A percentile compares a stretch with the other conserved stretches of the same genome.
Conservation (phyloP, 805 yeast species). For the Metschnikowia dekortorum region DNA sequence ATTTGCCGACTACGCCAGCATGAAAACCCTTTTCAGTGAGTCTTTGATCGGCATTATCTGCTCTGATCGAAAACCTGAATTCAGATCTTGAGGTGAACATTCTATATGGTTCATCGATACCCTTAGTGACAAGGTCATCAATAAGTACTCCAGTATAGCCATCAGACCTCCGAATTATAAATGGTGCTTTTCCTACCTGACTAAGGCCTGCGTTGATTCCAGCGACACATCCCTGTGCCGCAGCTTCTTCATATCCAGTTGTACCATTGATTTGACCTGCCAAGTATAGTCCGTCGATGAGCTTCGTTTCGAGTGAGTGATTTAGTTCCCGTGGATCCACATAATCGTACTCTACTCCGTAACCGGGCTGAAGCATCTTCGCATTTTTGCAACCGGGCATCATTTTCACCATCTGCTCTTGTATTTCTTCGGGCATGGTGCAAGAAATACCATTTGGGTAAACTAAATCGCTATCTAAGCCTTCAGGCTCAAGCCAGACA, state of each 20-base stretch:
- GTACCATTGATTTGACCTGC: slow-evolving; percentile 99
- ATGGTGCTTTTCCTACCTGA: slow-evolving; percentile 32
- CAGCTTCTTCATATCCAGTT: slow-evolving; percentile 98
- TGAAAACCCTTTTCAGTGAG: slow-evolving; percentile 65
- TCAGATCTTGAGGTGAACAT: slow-evolving; percentile 98
- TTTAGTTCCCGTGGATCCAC: slow-evolving; percentile 87
- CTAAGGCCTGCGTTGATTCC: slow-evolving; percentile 90
- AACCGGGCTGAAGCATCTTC: slow-evolving; percentile 89
- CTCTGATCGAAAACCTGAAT: slow-evolving; percentile 81
- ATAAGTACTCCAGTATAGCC: slow-evolving; percentile 90
- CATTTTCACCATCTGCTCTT: slow-evolving; percentile 63
- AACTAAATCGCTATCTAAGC: slow-evolving; percentile 76
- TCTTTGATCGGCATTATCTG: slow-evolving; percentile 91
- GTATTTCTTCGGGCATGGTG: slow-evolving; percentile 95
- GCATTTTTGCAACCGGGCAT: slow-evolving; percentile 89
- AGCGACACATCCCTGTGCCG: slow-evolving; percentile 92
- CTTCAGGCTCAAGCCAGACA: slow-evolving; percentile 97
- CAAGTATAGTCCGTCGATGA: slow-evolving; percentile 69
- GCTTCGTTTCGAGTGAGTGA: slow-evolving; percentile 75
- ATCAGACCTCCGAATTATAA: slow-evolving; percentile 67
- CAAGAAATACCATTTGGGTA: slow-evolving; percentile 96
- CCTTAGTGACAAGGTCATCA: slow-evolving; percentile 91
- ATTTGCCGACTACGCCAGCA: slow-evolving; percentile 61
- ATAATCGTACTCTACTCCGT: slow-evolving; percentile 98
- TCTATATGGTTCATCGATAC: slow-evolving; percentile 94